A percentile compares a stretch with the other conserved stretches of the same genome.
Conservation (phyloP, 2,329 filamentous ascomycete genomes). For the Alternaria viburni region DNA sequence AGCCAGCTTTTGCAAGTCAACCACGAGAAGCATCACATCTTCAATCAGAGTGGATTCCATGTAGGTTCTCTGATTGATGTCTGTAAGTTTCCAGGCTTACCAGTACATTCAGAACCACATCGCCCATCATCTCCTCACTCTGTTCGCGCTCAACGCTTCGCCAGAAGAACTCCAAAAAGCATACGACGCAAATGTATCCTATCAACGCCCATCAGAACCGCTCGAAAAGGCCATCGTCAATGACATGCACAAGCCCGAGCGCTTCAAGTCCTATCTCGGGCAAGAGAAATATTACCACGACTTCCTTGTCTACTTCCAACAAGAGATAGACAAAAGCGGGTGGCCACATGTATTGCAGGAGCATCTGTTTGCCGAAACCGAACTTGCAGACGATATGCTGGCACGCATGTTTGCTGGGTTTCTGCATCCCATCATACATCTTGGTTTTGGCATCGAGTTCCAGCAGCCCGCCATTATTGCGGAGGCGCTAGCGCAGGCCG, state of each 20-base stretch:
- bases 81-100: background rate
- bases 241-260: conserved; percentile 63
- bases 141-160: conserved; percentile 76
- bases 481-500: conserved; percentile 77
- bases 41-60: conserved; percentile 73
- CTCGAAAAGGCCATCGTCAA: conserved; percentile 59
- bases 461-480: conserved; percentile 80
- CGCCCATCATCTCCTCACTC: conserved; percentile 74
- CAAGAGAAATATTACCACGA: conserved; percentile 71
- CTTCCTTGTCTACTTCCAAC: conserved; percentile 78
- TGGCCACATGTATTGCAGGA: conserved; percentile 68
- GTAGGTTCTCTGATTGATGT: too few species aligned
- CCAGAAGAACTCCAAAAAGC: conserved; percentile 64
- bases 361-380: conserved; percentile 72
- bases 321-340: conserved; percentile 69
- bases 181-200: conserved; percentile 69
- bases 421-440: conserved; percentile 81
- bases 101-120: conserved; percentile 67
- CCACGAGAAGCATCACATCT: conserved; percentile 76
- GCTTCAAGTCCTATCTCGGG: conserved; percentile 67
- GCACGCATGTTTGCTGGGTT: conserved; percentile 72
- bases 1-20: conserved; percentile 78
- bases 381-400: conserved; percentile 71
- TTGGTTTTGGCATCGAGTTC: conserved; percentile 86
- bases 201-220: conserved; percentile 66